These are phyloP conservation scores for Aspergillus awamori DNA, from an alignment of 2,329 filamentous ascomycete species.

Conservation along the genomic window DNA sequence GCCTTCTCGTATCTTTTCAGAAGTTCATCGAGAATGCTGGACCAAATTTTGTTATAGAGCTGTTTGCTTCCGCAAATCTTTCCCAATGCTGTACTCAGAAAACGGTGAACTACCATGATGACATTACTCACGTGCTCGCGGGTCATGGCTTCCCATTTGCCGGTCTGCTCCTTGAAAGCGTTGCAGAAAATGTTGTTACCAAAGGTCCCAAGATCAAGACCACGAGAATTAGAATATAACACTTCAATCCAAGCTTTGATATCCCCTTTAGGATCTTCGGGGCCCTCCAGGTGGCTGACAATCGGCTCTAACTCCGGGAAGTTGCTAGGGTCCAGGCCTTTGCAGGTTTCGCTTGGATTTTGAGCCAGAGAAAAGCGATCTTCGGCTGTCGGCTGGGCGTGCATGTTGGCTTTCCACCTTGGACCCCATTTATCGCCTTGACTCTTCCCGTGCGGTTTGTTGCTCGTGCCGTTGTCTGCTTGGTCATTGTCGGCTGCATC, in stretches of 20 bases:
- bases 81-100: conserved; percentile 51
- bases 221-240: conserved; percentile 51
- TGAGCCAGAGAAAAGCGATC: too few relatives aligned
- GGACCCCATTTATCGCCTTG: too few relatives aligned
- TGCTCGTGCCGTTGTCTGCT: not conserved
- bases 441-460: too few relatives aligned
- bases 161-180: conserved; percentile 57
- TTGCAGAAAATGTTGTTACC: conserved; percentile 33
- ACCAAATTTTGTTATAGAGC: conserved; percentile 50
- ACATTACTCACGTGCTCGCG: conserved; percentile 55
- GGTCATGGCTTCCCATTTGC: conserved; percentile 56
- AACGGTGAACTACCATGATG: conserved; percentile 57
- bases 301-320: conserved; percentile 25
- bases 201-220: conserved; percentile 59
- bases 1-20: conserved; percentile 51
- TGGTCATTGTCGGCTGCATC: not conserved
- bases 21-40: conserved; percentile 51
- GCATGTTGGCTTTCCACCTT: too few relatives aligned
- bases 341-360: not conserved
- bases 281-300: conserved; percentile 12
- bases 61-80: conserved; percentile 48
- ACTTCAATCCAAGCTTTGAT: conserved; percentile 53
- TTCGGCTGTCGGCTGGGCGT: too few relatives aligned
- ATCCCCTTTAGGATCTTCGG: not conserved
- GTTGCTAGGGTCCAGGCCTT: conserved; percentile 6